Percentiles rank a stretch among this genome's conserved stretches.
Conservation (phyloP, 805 yeast species). For the Metschnikowia sp. region DNA sequence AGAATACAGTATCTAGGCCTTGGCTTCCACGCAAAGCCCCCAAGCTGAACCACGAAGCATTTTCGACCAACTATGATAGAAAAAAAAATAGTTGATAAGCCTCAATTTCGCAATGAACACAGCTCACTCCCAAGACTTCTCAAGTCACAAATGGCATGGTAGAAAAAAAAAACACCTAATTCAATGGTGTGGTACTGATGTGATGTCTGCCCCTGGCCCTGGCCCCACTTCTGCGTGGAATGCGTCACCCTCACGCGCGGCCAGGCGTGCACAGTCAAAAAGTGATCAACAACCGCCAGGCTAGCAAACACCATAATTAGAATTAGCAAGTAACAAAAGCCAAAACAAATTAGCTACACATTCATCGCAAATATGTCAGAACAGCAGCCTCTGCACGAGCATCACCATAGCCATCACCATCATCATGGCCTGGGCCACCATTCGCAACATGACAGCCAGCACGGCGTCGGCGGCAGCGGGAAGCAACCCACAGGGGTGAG, state of each 20-base stretch:
- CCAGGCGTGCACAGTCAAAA: slow-evolving; percentile 10
- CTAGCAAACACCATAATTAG: not conserved
- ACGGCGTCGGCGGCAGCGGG: slow-evolving; percentile 4
- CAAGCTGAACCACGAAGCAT: too few relatives aligned
- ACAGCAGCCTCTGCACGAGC: slow-evolving; percentile 8
- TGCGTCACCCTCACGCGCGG: slow-evolving; percentile 5
- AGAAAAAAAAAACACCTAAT: too few relatives aligned
- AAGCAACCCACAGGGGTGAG: slow-evolving; percentile 39
- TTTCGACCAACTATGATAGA: too few relatives aligned
- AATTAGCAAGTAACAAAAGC: too few relatives aligned
- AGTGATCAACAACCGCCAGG: slow-evolving; percentile 5
- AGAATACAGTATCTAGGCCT: too few relatives aligned
- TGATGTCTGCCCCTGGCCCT: not conserved
- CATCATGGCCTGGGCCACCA: slow-evolving; percentile 7
- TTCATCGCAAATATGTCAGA: slow-evolving; percentile 10
- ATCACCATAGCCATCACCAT: slow-evolving; percentile 11
- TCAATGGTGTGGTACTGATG: not conserved
- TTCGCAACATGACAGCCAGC: slow-evolving; percentile 8
- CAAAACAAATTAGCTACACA: too few relatives aligned
- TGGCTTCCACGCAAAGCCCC: too few relatives aligned
- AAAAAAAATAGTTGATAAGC: too few relatives aligned
- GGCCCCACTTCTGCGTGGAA: slow-evolving; percentile 2
- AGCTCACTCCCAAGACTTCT: too few relatives aligned
- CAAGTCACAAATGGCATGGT: too few relatives aligned
- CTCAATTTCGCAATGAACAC: too few relatives aligned